These are phyloP conservation scores for Neoascochyta sp. DNA, from an alignment of 2,329 filamentous ascomycete species.

Conservation along the genomic window DNA sequence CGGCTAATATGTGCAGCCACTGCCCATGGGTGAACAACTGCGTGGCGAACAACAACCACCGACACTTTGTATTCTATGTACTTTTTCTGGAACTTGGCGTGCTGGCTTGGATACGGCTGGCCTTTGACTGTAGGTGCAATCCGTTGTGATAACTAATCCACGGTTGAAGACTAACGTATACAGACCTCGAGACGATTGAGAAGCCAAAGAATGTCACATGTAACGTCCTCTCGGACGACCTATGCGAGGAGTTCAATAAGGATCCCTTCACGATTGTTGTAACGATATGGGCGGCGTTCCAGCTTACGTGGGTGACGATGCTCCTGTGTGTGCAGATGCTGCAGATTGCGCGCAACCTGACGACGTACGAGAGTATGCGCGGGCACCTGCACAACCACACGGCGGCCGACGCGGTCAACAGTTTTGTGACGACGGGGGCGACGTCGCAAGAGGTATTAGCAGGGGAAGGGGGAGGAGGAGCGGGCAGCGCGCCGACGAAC, in stretches of 20 bases:
- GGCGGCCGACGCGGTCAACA: constrained; percentile 59
- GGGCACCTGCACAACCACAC: constrained; percentile 62
- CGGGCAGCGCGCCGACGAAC: constrained; percentile 36
- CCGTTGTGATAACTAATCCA: too few relatives aligned
- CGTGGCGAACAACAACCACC: constrained; percentile 90
- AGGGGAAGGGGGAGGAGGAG: constrained; percentile 4
- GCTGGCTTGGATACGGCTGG: constrained; percentile 64
- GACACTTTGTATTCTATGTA: constrained; percentile 91
- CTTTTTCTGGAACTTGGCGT: constrained; percentile 74
- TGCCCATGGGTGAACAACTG: constrained; percentile 99
- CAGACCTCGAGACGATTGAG: constrained; percentile 62
- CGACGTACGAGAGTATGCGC: constrained; percentile 95
- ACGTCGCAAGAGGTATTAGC: constrained; percentile 55
- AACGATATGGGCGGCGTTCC: constrained; percentile 73
- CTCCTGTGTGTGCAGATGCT: constrained; percentile 89
- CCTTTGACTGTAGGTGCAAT: constrained; percentile 66
- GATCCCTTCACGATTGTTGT: constrained; percentile 83
- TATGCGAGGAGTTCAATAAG: constrained; percentile 74
- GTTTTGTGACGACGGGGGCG: constrained; percentile 70
- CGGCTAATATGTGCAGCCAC: constrained; percentile 58
- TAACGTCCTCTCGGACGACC: constrained; percentile 66
- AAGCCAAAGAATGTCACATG: constrained; percentile 55
- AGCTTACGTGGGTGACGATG: constrained; percentile 97
- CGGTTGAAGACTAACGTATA: constrained; percentile 28
- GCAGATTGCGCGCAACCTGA: constrained; percentile 88